Evolutionary conservation across 164 flowering plant species (phyloP), one percentile per base, ranked within the genome.

Genomic region (Liquidambar formosana): DNA sequence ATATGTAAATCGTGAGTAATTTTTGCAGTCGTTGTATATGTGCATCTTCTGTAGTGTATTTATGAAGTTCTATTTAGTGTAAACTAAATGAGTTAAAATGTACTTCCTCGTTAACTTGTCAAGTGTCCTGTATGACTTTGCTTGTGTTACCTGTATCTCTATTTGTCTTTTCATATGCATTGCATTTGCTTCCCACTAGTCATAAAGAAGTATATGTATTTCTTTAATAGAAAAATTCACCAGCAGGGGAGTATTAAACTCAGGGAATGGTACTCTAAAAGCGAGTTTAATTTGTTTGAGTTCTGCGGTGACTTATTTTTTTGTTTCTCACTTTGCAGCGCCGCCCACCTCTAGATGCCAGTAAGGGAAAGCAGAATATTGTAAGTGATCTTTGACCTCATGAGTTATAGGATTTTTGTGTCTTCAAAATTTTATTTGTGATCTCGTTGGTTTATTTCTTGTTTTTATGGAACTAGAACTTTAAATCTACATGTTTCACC

Each of bases 301-400:
- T 64, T 48, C 61, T 26, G 47, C 68, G 52, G 54, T 63, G 26
- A 72, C 27, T 68, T 48, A 53, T 11, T 22, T 76, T 28, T 38
- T 6, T 48, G 48, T 41, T 76, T 58, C 8, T 15, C 33, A 41
- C 27, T 61, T 51, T 86, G 83, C 92, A 94, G 98, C 88, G 97
- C 63, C 89, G 91, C 12, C 94, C 92, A 59, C 84, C 91, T 48
- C 18, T 91, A 41, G 90, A 88, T 71, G 72, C 62, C 21, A 77
- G 76, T 8, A 80, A 78, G 61, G 90, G 88, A 66, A 91, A 76
- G 74, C 79, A 73, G 81, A 85, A 84, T 78, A 16, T 68, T 71
- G 98, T 93, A 80, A 88, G 96, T 83, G 63, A 69, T 65, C 49
- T 65, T 15, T 26, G 18, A 9, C 13, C 5, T 18, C 44, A 25